A percentile compares a stretch with the other conserved stretches of the same genome.
Evolutionary conservation across 2,329 filamentous ascomycete species (phyloP).

Genomic region (Colletotrichum lupini): DNA sequence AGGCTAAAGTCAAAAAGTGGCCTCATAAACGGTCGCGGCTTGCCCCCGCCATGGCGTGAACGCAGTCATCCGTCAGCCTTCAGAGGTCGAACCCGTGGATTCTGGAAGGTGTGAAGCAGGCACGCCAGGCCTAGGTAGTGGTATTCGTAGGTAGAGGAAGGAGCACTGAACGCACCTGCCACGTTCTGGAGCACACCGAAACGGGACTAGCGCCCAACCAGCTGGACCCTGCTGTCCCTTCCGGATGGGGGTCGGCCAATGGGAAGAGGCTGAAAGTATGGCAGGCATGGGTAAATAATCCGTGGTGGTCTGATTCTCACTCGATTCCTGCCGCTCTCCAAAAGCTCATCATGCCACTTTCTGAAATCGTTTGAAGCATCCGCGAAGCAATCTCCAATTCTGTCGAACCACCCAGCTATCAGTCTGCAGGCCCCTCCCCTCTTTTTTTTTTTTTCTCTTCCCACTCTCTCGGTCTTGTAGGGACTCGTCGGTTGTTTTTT

Average conservation of each 20-base stretch:
- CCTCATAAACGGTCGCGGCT: conserved; percentile 21
- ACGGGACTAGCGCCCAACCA: conserved; percentile 16
- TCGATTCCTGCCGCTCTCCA: conserved; percentile 33
- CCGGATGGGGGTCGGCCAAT: conserved; percentile 24
- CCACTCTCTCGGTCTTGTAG: not conserved
- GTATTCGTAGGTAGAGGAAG: too few relatives aligned
- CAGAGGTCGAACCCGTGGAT: too few relatives aligned
- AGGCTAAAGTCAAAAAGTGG: conserved; percentile 29
- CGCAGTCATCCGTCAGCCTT: not conserved
- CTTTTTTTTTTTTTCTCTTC: conserved; percentile 9
- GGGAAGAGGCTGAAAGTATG: conserved; percentile 11
- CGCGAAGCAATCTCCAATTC: conserved; percentile 30
- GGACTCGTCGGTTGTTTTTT: not conserved
- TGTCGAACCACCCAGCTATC: conserved; percentile 34
- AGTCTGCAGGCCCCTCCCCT: conserved; percentile 12
- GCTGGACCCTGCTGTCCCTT: conserved; percentile 24
- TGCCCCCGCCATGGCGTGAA: conserved; percentile 15
- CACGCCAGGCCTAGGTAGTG: too few relatives aligned
- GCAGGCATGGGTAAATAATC: conserved; percentile 34
- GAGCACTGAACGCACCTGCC: conserved; percentile 26
- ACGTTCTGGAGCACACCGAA: conserved; percentile 29
- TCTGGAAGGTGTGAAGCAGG: too few relatives aligned
- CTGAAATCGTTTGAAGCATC: conserved; percentile 33
- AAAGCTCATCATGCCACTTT: conserved; percentile 37
- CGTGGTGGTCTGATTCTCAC: conserved; percentile 36